Evolutionary conservation across 1,284 basidiomycete genomes (phyloP), one percentile per base, ranked within the genome.

Genomic region (Tilletiopsis washingtonensis): DNA sequence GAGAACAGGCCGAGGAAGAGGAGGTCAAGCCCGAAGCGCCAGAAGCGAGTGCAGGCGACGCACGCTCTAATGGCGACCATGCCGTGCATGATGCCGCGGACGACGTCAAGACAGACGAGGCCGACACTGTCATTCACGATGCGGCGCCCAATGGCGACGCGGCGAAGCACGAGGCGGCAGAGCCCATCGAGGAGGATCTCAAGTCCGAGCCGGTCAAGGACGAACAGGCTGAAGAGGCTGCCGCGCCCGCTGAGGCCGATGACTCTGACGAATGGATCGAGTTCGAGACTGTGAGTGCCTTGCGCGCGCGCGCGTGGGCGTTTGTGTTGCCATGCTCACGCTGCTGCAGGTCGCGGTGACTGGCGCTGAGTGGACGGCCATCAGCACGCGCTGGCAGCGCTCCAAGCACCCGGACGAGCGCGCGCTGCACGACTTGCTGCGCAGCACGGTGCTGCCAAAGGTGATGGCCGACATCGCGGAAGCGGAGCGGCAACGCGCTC

Each of bases 401-500:
- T 82, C 84, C 3, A 83, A 82, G 5, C 82, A 91, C 70, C 85
- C 85, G 54, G 76, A 82, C 39, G 89, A 91, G 74, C 84, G 83
- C 74, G 81, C 82, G 7, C 76, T 91, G 26, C 80, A 84, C 71
- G 85, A 84, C 62, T 75, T 80, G 47, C 75, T 91, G 32, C 75
- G 78, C 15, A 79, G 82, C 45, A 76, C 78, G 42, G 78, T 90
- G 43, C 80, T 86, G 24, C 85, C 87, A 12, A 70, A 74, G 23
- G 79, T 91, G 25, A 70, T 77, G 27, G 73, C 80, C 19, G 74
- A 68, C 4, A 64, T 78, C 77, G 11, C 79, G 78, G 59, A 63
- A 53, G 53, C 55, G 52, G 61, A 72, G 38, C 55, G 44, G 78
- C 78, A 43, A 54, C 53, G 83, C 41, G 84, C 85, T 57, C 80